phyloP scores from a whole-genome alignment of 352 stramenopile genomes.

The Phytophthora nicotianae region DNA sequence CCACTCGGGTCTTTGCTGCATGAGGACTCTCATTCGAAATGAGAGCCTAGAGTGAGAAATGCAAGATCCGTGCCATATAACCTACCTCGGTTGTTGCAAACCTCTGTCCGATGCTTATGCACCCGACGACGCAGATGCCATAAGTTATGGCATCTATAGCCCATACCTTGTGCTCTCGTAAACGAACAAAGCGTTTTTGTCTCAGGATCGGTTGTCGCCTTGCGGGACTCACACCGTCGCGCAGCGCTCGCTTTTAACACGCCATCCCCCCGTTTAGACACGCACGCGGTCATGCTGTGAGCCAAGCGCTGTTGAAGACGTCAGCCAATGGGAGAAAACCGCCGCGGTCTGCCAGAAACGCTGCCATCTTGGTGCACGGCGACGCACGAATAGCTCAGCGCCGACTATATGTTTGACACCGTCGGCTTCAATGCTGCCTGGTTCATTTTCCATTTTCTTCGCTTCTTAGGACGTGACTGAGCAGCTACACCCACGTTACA shows the following conservation, averaged over 20 bases:
- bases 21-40: no score
- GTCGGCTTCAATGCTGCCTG: neutral
- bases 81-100: neutral
- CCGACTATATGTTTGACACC: constrained; percentile 12
- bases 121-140: neutral
- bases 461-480: neutral
- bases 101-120: neutral
- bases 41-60: no score
- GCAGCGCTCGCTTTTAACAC: constrained; percentile 23
- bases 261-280: constrained; percentile 22
- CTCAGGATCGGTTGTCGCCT: neutral
- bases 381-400: constrained; percentile 25
- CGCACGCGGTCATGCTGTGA: neutral
- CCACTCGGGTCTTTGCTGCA: no score
- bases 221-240: no score
- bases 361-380: constrained; percentile 4
- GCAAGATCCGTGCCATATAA: neutral
- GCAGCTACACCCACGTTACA: neutral
- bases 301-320: constrained; percentile 6
- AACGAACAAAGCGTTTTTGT: neutral
- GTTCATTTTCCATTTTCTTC: constrained; percentile 18
- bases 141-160: no score
- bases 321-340: constrained; percentile 12
- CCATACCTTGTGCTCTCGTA: no score
- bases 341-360: constrained; percentile 16